Conservation (phyloP, 805 yeast genomes). For the Torulaspora delbrueckii region DNA sequence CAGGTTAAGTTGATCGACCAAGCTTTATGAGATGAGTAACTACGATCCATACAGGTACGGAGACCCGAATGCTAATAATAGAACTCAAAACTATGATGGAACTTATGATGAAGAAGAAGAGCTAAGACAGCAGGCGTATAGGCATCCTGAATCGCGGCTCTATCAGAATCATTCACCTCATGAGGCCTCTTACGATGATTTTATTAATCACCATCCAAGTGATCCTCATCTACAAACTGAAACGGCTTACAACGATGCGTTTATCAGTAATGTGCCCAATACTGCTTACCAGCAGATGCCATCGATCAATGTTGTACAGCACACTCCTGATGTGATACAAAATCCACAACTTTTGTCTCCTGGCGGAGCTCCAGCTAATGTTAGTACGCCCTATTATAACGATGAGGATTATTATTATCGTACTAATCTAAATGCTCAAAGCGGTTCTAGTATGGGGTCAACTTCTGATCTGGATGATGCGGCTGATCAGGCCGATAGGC, state of each 20-base stretch:
- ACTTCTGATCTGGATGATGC: slow-evolving; percentile 18
- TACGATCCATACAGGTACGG: slow-evolving; percentile 4
- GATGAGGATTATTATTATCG: slow-evolving; percentile 26
- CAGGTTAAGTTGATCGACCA: not conserved
- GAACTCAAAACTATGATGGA: not conserved
- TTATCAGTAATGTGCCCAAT: slow-evolving; percentile 11
- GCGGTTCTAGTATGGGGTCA: slow-evolving; percentile 16
- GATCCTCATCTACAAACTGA: slow-evolving; percentile 14
- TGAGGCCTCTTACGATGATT: slow-evolving; percentile 17
- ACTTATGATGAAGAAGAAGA: not conserved
- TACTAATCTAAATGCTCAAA: slow-evolving; percentile 7
- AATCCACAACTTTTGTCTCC: slow-evolving; percentile 8
- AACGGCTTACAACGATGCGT: slow-evolving; percentile 24
- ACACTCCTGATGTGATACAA: slow-evolving; percentile 23
- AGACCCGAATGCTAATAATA: slow-evolving; percentile 7
- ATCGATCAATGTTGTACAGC: slow-evolving; percentile 27
- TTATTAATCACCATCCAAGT: slow-evolving; percentile 19
- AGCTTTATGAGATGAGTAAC: slow-evolving; percentile 2
- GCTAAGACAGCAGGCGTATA: not conserved
- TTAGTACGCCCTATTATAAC: slow-evolving; percentile 18
- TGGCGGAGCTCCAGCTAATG: not conserved
- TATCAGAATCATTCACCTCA: slow-evolving; percentile 1
- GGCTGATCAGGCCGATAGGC: slow-evolving; percentile 16
- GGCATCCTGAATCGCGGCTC: not conserved
- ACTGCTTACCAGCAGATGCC: slow-evolving; percentile 20